A percentile compares a stretch with the other conserved stretches of the same genome.
Conservation (phyloP, 768 basidiomycete species). For the Aureoboletus auriporus region DNA sequence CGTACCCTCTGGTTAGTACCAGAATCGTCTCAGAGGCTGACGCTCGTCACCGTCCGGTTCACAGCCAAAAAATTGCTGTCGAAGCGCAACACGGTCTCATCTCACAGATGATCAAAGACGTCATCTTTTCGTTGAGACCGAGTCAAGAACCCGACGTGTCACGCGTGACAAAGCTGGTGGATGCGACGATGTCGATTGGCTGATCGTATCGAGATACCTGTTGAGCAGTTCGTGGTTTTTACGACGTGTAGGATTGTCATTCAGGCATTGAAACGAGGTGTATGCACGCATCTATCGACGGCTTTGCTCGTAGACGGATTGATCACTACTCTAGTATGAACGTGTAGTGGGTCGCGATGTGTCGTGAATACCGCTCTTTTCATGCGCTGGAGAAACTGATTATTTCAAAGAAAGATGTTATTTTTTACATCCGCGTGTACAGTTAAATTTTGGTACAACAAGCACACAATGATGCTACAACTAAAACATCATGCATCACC, state of each 20-base stretch:
- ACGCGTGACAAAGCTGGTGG: slow-evolving; percentile 29
- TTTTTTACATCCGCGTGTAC: too few relatives aligned
- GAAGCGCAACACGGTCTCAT: slow-evolving; percentile 95
- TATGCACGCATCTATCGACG: too few relatives aligned
- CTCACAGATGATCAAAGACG: slow-evolving; percentile 88
- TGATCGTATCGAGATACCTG: slow-evolving; percentile 10
- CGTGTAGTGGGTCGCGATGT: too few relatives aligned
- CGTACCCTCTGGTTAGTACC: slow-evolving; percentile 11
- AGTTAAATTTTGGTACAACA: too few relatives aligned
- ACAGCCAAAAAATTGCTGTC: slow-evolving; percentile 80
- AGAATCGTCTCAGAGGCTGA: neutral
- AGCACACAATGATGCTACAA: too few relatives aligned
- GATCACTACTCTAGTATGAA: too few relatives aligned
- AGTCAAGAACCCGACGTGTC: slow-evolving; percentile 20
- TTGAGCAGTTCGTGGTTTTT: neutral
- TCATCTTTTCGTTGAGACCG: slow-evolving; percentile 69
- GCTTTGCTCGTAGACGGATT: too few relatives aligned
- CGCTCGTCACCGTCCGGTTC: neutral
- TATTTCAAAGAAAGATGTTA: too few relatives aligned
- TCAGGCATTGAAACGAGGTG: too few relatives aligned
- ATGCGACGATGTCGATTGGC: slow-evolving; percentile 34
- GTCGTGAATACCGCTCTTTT: too few relatives aligned
- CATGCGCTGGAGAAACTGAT: too few relatives aligned
- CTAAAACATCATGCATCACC: too few relatives aligned
- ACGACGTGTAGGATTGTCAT: neutral